Evolutionary conservation across 179 eudicot species (phyloP).

Genomic region (Patellifolia procumbens): DNA sequence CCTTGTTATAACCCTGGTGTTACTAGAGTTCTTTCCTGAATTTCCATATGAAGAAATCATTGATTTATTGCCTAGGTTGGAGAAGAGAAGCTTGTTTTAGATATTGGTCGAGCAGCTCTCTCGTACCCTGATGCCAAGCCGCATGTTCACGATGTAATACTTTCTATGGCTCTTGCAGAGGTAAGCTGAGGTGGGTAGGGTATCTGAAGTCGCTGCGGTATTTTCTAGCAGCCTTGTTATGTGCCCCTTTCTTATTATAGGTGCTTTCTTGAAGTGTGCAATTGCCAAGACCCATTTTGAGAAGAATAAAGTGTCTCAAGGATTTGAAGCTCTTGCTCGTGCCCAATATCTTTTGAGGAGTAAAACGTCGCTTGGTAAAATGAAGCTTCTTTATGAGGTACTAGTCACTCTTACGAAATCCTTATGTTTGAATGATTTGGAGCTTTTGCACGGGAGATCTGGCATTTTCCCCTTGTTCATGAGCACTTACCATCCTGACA

Average conservation of each 20-base stretch:
- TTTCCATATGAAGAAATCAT: background rate
- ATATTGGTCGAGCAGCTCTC: slow-evolving; percentile 77
- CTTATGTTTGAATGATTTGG: background rate
- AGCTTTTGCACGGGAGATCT: background rate
- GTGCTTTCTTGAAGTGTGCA: slow-evolving; percentile 97
- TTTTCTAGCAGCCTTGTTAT: slow-evolving; percentile 53
- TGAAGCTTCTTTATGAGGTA: slow-evolving; percentile 85
- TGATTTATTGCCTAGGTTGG: slow-evolving; percentile 62
- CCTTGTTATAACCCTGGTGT: slow-evolving; percentile 1
- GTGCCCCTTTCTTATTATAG: slow-evolving; percentile 69
- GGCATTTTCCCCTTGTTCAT: background rate
- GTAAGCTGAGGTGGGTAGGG: slow-evolving; percentile 53
- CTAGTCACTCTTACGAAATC: background rate
- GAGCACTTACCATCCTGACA: background rate
- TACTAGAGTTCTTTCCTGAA: background rate
- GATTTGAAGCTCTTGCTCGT: slow-evolving; percentile 99
- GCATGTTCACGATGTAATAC: slow-evolving; percentile 79
- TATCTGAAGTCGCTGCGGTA: slow-evolving; percentile 29
- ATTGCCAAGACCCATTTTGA: slow-evolving; percentile 85
- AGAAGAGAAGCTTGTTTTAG: slow-evolving; percentile 90
- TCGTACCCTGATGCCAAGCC: slow-evolving; percentile 70
- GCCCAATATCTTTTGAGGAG: slow-evolving; percentile 91
- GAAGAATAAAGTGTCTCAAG: slow-evolving; percentile 80
- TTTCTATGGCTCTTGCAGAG: slow-evolving; percentile 98
- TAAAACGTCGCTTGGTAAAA: slow-evolving; percentile 65